Conservation (phyloP, 441 rosid species). For the Euphorbia schlechtendalii region DNA sequence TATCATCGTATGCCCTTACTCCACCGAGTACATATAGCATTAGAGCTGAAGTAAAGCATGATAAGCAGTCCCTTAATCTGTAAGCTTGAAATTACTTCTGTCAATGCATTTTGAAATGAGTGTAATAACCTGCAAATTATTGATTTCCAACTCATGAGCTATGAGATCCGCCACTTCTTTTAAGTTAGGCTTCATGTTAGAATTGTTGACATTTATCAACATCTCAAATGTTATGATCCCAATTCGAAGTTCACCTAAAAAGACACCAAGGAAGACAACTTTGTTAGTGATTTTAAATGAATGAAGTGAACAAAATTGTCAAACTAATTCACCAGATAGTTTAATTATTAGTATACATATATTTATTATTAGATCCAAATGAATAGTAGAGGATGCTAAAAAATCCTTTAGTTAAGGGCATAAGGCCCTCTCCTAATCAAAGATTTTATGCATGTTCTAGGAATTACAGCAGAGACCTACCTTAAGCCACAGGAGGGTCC, state of each 20-base stretch:
- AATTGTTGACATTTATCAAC: slow-evolving; percentile 41
- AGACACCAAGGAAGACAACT: slow-evolving; percentile 18
- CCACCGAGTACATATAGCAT: too few relatives aligned
- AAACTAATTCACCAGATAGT: not conserved
- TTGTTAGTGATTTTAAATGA: slow-evolving; percentile 15
- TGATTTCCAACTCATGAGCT: slow-evolving; percentile 51
- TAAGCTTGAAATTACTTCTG: too few relatives aligned
- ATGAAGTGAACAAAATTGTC: not conserved
- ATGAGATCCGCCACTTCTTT: slow-evolving; percentile 49
- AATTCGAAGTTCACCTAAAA: slow-evolving; percentile 49
- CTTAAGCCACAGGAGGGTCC: too few relatives aligned
- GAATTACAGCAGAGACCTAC: too few relatives aligned
- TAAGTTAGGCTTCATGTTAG: slow-evolving; percentile 43
- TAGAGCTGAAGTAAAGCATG: too few relatives aligned
- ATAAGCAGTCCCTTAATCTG: too few relatives aligned
- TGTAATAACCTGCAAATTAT: slow-evolving; percentile 49
- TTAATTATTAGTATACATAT: too few relatives aligned
- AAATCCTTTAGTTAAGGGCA: too few relatives aligned
- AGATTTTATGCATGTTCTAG: too few relatives aligned
- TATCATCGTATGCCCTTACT: not conserved
- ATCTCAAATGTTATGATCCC: slow-evolving; percentile 60
- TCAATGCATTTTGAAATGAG: slow-evolving; percentile 8
- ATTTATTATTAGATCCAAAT: too few relatives aligned
- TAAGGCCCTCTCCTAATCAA: too few relatives aligned
- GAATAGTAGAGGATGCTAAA: too few relatives aligned